Evolutionary conservation across 108 stramenopile genomes (phyloP), one percentile per base, ranked within the genome.

Genomic region (Aurantiochytrium sp.): DNA sequence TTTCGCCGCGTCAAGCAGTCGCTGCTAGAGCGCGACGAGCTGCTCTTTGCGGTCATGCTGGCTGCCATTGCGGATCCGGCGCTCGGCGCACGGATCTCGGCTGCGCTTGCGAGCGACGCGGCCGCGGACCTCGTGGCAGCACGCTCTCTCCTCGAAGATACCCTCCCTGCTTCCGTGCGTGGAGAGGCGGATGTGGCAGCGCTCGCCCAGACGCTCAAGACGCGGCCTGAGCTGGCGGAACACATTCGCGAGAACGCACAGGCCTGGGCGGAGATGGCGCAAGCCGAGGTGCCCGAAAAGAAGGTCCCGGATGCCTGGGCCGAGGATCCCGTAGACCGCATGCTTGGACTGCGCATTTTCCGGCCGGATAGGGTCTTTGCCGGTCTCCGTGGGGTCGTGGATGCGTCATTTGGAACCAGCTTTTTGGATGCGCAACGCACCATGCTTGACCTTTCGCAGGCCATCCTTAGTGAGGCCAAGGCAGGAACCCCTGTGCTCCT

Each of bases 301-400:
- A 45, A 55, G 25, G 25, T 83, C 23, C 76, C 76, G 76, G 51
- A 83, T 12, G 51, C 49, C 6, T 47, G 45, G 76, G 51, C n/a
- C 51, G 49, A 47, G 51, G 43, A 44, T 5, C 60, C 93, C 10
- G 93, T 95, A 60, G 93, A 89, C 10, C 72, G 91, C 55, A 91
- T 93, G 21, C 95, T 96, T 91, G 96, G 95, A 45, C 91, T 88
- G 47, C 76, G 89, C 23, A 95, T 96, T 71, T 95, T 97, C 6
- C 97, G 98, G 94, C 97, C 97, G 88, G 99, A 98, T 55, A 95
- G 96, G 49, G 96, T 96, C 12, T 87, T 99, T 88, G 95, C 96
- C 69, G 92, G 96, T 69, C 93, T 98, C 8, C 87, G 89, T 58
- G 89, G 90, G 29, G 95, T 97, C 28, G 95, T 96, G 10, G 95